Base-by-base conservation (phyloP, 176 grass and related monocot species). In the Aegilops bicornis region DNA sequence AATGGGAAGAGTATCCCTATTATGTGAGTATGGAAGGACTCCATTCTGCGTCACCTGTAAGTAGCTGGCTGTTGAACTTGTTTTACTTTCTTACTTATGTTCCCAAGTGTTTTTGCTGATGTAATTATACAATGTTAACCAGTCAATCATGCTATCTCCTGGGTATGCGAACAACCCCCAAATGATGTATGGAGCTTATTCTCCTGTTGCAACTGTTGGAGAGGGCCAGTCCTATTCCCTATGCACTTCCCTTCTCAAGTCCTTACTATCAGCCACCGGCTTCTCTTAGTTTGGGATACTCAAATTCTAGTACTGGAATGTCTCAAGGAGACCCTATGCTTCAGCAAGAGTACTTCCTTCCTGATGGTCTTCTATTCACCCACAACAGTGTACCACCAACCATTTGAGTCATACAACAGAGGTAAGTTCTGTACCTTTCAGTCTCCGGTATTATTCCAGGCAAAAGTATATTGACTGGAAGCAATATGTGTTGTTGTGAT, bases 171-270 rank as follows among this genome's bases (percentile, higher is more conserved):
- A 83, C 78, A 94, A 91, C 33, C 92, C 92, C 39, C 92, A 94
- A 76, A 92, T 92, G 90, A 91, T 87, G 83, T 94, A 94, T 83
- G 90, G 92, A 76, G n/a, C 89, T 60, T 94, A 89, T 86, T 94
- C 92, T 69, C 92, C 92, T 40, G 90, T 86, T 47, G 86, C 92
- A 70, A 86, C 78, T 17, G 47, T 83, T 89, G 92, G 89, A 65
- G 92, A 94, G 86, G 92, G 89, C 11, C 92, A 94, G 30, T 79
- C 86, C 45, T 92, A 94, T 62, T 79, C 72, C 87, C 87, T 56
- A 70, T 89, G 78, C 92, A 91, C 61, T 94, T 50, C 65, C 90
- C 67, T 91, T 87, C 78, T 89, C 84, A 71, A 89, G 33, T 81
- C 72, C 87, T 64, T 94, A 93, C 86, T 91, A 95, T 64, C 93